Evolutionary conservation across 1,284 basidiomycete species (phyloP).

Genomic region (Boletus sp.): DNA sequence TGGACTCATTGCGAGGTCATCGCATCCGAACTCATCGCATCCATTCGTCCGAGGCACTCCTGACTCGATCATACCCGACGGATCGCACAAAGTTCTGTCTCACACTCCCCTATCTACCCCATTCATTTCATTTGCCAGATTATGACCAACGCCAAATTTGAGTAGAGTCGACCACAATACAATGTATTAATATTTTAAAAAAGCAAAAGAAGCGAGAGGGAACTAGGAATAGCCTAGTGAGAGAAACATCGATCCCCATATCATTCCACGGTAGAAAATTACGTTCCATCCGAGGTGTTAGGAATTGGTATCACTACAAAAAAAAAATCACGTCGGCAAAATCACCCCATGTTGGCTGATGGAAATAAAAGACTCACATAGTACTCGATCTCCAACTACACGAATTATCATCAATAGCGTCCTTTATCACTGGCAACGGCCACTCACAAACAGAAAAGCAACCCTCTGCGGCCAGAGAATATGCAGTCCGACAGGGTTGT

Average conservation of each 20-base stretch:
- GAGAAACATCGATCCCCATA: constrained; percentile 10
- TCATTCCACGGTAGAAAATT: not conserved
- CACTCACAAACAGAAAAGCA: constrained; percentile 82
- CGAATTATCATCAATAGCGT: not conserved
- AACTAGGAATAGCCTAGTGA: constrained; percentile 2
- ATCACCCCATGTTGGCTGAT: not conserved
- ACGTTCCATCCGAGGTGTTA: constrained; percentile 2
- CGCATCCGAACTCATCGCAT: too few species aligned
- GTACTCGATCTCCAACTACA: constrained; percentile 76
- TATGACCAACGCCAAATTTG: not conserved
- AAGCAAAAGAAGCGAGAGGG: not conserved
- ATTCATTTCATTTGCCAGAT: not conserved
- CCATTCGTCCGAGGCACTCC: too few species aligned
- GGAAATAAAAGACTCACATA: constrained; percentile 45
- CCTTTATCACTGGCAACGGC: not conserved
- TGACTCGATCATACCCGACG: not conserved
- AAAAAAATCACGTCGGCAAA: not conserved
- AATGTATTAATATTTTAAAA: not conserved
- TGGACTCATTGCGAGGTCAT: too few species aligned
- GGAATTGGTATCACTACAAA: constrained; percentile 23
- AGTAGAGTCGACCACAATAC: constrained; percentile 1
- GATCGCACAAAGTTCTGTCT: not conserved
- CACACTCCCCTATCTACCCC: not conserved
- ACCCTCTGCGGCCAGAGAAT: constrained; percentile 76
- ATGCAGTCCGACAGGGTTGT: constrained; percentile 79